Base-by-base conservation (phyloP, 2,329 filamentous ascomycete species). In the Chaetomiaceae sp. region DNA sequence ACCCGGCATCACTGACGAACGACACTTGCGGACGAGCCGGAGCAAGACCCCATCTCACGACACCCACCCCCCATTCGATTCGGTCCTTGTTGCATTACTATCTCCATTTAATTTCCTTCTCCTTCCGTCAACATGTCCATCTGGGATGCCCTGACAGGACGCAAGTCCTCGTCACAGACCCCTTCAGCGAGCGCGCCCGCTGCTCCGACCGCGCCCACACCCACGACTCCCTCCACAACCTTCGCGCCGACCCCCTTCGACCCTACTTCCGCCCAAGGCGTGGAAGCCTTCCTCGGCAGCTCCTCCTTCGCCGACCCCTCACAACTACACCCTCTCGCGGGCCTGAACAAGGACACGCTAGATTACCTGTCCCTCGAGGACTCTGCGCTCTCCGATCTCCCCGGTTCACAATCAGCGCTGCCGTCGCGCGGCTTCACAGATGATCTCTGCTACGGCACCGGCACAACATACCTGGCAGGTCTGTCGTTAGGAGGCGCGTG, bases 381-480 rank as follows among this genome's bases (percentile, higher is more conserved):
- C 68, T 88, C 89, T 44, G 82, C 85, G 23, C 82, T 96, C 52
- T 90, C 89, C 55, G 85, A 95, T 64, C 79, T 95, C 17, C 90
- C 91, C 43, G 91, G 90, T 64, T 80, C 84, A 53, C 87, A 88
- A 67, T 95, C 92, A 38, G 86, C 91, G 48, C 81, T 99, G 48
- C 93, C 95, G 38, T 96, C 91, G 50, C 86, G 93, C 68, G 93
- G 93, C 67, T 99, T 95, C 83, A 95, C 91, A 55, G 93, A 99
- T 67, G 93, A 99, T 69, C 82, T 99, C 54, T 97, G 93, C 73
- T 99, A 99, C 69, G 93, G 95, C 65, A 95, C 93, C 19, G 93
- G 93, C 62, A 85, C 92, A 56, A 96, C 90, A 66, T 99, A 99
- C 68, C 77, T 99, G 54, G 76, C 87, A n/a, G 93, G 87, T 6